These are phyloP conservation scores for Ophiocordyceps sinensis DNA, from an alignment of 2,329 filamentous ascomycete species.

Conservation along the genomic window DNA sequence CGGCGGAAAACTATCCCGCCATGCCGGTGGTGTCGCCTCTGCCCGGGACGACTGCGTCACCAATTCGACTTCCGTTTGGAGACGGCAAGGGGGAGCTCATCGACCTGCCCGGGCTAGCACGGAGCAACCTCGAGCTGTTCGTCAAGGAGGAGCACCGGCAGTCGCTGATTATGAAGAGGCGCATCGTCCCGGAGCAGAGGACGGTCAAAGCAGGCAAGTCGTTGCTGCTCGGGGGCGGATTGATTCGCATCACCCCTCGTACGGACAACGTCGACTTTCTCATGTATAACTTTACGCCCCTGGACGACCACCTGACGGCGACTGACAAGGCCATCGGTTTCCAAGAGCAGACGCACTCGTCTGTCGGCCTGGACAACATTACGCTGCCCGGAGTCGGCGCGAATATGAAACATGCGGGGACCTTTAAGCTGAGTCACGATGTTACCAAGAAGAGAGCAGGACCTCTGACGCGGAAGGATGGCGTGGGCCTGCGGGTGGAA, in stretches of 20 bases:
- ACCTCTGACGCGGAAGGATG: slow-evolving; percentile 50
- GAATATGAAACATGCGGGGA: slow-evolving; percentile 55
- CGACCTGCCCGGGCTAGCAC: slow-evolving; percentile 74
- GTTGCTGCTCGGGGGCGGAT: slow-evolving; percentile 61
- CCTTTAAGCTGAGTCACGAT: slow-evolving; percentile 63
- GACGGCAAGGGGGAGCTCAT: slow-evolving; percentile 79
- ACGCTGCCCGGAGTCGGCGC: slow-evolving; percentile 40
- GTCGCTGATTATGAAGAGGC: slow-evolving; percentile 64
- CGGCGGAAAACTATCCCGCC: slow-evolving; percentile 59
- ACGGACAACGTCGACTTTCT: slow-evolving; percentile 49
- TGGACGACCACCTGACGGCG: slow-evolving; percentile 60
- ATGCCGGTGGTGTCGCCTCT: slow-evolving; percentile 80
- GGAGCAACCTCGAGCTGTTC: slow-evolving; percentile 57
- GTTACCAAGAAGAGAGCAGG: slow-evolving; percentile 70
- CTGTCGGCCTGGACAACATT: slow-evolving; percentile 47
- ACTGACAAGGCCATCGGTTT: slow-evolving; percentile 68
- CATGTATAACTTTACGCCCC: slow-evolving; percentile 73
- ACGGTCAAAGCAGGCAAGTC: slow-evolving; percentile 65
- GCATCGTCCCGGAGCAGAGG: slow-evolving; percentile 58
- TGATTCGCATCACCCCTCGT: slow-evolving; percentile 74
- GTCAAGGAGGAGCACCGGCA: slow-evolving; percentile 51
- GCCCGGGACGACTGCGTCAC: slow-evolving; percentile 87
- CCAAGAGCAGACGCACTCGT: slow-evolving; percentile 47
- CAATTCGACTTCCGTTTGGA: slow-evolving; percentile 85
- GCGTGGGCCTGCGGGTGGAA: slow-evolving; percentile 48